Evolutionary conservation across 345 rosid species (phyloP), one percentile per base, ranked within the genome.

Genomic region (Lepidium africanum): DNA sequence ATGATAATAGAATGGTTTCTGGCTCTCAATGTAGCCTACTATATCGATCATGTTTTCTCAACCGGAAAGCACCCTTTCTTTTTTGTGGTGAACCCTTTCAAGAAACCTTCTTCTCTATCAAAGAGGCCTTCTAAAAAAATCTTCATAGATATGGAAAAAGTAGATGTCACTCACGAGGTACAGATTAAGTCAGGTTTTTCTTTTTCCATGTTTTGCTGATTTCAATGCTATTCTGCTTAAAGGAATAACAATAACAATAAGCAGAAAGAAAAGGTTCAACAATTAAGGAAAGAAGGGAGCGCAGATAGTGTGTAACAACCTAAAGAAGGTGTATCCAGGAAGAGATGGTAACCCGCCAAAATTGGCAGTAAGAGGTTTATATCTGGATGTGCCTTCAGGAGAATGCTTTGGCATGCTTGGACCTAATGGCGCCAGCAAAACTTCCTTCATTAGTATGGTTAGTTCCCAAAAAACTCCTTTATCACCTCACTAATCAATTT

Each of bases 341-440:
- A 88, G 80, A 72, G 98, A 92, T 76, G 96, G 98, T 51, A 92
- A 88, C 72, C 97, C 92, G 8, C 87, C 78, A 74, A 90, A 93
- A 78, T 6, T 83, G 64, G 97, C 96, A 16, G 98, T 93, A 15
- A 80, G 83, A 75, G 98, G 94, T 12, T 71, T 93, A 59, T 87
- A 95, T 75, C 97, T 93, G 73, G 87, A 82, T 51, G 64, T 93
- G 72, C 85, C 91, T 66, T 77, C 80, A 23, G 97, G 94, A 56
- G 96, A 93, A 79, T 93, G 98, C 78, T 90, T 93, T 37, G 98
- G 98, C 48, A 83, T 93, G 89, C 92, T 93, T 59, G 97, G 98
- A 75, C 98, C 97, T 4, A 93, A 93, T 74, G 98, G 97, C 33
- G 97, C 98, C 10, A 96, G 98, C 39, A 93, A 93, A 75, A 90